These are phyloP conservation scores for Aegilops tauschii DNA, from an alignment of 176 grass and related monocot genomes.

Conservation along the genomic window DNA sequence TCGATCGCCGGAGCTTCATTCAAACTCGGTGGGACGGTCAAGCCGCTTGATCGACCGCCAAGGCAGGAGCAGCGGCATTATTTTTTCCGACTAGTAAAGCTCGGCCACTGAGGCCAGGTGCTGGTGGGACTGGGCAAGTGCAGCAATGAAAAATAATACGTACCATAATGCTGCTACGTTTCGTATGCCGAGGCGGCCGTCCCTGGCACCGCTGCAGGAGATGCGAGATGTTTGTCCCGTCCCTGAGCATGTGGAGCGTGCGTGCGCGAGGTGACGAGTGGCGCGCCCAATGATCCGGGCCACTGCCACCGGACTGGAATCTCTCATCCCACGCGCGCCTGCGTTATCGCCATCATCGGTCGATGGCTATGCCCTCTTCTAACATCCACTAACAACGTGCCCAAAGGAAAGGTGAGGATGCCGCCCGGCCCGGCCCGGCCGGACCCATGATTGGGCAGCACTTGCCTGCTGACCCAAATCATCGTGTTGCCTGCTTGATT, in stretches of 20 bases:
- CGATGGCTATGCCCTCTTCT: neutral
- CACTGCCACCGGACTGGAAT: neutral
- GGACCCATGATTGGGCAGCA: neutral
- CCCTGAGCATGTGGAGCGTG: neutral
- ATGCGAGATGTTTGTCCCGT: slow-evolving; percentile 20
- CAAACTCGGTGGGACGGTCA: slow-evolving; percentile 34
- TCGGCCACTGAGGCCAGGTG: slow-evolving; percentile 3
- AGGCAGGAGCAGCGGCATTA: neutral
- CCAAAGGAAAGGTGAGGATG: neutral
- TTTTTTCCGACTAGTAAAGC: neutral
- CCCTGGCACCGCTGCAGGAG: neutral
- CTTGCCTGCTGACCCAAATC: neutral
- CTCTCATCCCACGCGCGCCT: neutral
- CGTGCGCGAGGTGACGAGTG: neutral
- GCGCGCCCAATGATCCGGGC: slow-evolving; percentile 19
- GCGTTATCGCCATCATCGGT: neutral
- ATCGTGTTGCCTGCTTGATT: neutral
- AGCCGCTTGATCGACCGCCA: slow-evolving; percentile 15
- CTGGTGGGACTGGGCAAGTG: neutral
- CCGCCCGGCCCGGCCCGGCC: too few species aligned
- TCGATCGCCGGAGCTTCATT: neutral
- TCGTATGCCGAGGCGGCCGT: neutral
- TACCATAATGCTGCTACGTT: neutral
- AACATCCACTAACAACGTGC: neutral
- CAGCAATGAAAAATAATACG: neutral